Evolutionary conservation across 176 grass and related monocot genomes (phyloP).

Genomic region (Melocanna baccifera): DNA sequence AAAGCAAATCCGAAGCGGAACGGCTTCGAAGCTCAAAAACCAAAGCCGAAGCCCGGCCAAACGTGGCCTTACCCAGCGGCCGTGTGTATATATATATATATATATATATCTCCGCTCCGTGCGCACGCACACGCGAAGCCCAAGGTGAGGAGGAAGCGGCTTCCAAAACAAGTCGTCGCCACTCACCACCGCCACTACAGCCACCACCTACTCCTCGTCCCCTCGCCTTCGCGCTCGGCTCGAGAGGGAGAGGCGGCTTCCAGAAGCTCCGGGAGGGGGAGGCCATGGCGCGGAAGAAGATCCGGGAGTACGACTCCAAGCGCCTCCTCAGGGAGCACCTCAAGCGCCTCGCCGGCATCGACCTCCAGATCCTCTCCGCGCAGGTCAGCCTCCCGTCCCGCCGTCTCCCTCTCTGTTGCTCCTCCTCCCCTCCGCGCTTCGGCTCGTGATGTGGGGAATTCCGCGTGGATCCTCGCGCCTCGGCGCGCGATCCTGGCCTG

Average conservation of each 20-base stretch:
- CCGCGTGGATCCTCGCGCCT: constrained; percentile 12
- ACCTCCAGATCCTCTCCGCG: constrained; percentile 74
- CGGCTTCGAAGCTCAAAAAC: too few species aligned
- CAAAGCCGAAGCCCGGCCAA: too few species aligned
- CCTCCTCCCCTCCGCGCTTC: background rate
- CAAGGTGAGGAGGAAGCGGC: too few species aligned
- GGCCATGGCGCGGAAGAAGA: constrained; percentile 87
- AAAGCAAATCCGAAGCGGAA: too few species aligned
- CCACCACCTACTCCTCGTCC: background rate
- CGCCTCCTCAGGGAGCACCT: constrained; percentile 82
- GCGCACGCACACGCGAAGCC: too few species aligned
- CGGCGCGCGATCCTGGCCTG: background rate
- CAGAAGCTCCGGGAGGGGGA: too few species aligned
- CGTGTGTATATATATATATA: too few species aligned
- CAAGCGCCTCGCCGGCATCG: constrained; percentile 74
- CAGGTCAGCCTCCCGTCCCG: constrained; percentile 36
- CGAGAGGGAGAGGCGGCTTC: too few species aligned
- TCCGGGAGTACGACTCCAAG: constrained; percentile 93
- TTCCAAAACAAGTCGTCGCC: too few species aligned
- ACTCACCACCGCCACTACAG: background rate
- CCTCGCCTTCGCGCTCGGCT: background rate
- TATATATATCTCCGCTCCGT: too few species aligned
- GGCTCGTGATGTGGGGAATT: background rate
- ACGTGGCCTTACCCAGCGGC: too few species aligned
- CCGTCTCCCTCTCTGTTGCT: background rate